These are phyloP conservation scores for Annulohypoxylon nitens DNA, from an alignment of 495 filamentous ascomycete species.

Conservation along the genomic window DNA sequence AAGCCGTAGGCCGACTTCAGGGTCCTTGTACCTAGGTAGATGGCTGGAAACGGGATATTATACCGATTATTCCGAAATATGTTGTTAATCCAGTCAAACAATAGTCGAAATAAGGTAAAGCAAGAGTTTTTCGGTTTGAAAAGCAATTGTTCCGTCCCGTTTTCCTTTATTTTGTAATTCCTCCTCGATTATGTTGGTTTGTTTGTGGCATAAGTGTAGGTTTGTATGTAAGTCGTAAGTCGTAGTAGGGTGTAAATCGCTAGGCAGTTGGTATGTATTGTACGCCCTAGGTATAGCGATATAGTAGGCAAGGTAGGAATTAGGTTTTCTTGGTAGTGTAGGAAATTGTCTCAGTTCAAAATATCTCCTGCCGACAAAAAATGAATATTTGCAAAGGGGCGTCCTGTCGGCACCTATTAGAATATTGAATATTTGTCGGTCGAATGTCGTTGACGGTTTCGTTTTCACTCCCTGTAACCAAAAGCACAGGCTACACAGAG, in stretches of 20 bases:
- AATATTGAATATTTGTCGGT: neutral
- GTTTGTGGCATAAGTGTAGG: constrained; percentile 13
- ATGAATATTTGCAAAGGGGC: neutral
- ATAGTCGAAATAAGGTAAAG: neutral
- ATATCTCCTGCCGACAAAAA: constrained; percentile 3
- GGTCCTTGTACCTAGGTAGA: neutral
- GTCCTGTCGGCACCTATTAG: constrained; percentile 7
- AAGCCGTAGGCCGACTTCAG: neutral
- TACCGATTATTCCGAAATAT: constrained; percentile 1
- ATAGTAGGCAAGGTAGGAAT: neutral
- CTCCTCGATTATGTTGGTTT: constrained; percentile 3
- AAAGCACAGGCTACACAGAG: constrained; percentile 28
- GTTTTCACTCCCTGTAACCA: constrained; percentile 20
- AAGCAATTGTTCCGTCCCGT: neutral
- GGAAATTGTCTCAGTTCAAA: neutral
- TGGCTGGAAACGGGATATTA: neutral
- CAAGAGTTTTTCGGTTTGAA: neutral
- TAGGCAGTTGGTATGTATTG: neutral
- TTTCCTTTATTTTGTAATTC: constrained; percentile 1
- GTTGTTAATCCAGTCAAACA: neutral
- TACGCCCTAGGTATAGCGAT: neutral
- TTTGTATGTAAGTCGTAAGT: neutral
- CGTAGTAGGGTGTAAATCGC: neutral
- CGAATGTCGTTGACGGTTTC: constrained; percentile 22
- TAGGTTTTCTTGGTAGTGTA: neutral